Base-by-base conservation (phyloP, 768 basidiomycete genomes). In the Leucocoprinus birnbaumii region DNA sequence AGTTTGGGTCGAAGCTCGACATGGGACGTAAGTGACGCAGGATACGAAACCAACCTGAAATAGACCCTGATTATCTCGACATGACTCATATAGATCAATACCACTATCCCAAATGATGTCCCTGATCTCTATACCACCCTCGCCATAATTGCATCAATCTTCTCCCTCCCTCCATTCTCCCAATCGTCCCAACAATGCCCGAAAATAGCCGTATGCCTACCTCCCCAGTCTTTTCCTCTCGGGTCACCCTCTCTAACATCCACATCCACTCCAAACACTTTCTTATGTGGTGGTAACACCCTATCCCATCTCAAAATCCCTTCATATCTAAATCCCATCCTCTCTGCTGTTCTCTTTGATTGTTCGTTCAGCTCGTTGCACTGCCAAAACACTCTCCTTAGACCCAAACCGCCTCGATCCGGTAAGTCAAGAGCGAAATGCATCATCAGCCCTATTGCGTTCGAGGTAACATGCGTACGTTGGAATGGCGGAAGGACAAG, bases 351-450 rank as follows among this genome's bases (percentile, higher is more conserved):
- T 3, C 67, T 60, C 13, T 83, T 66, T 35, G 83, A 85, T 0
- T 71, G 61, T 10, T 42, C 48, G 61, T 89, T 89, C 21, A 62
- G 52, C 13, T 66, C 61, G 48, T 82, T 78, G 3, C 84, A 73
- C 57, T 78, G 76, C 83, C 86, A 90, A 25, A 80, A 79, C 0
- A 86, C 80, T 9, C 87, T 74, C 2, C 86, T 75, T 34, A 89
- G 64, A 0, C 82, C 80, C 2, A 88, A 69, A 0, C 80, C 80
- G 3, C 24, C 72, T 18, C 64, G 63, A 5, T 63, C 62, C 0
- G 80, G 76, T 2, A 67, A 55, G 49, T 79, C 69, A 13, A 80
- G 64, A 7, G 78, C 69, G 48, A 77, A 80, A 16, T 72, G 68
- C 18, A 91, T 68, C 8, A 84, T 67, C 2, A 83, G 62, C 0